Percentiles rank a stretch among this genome's conserved stretches.
These are phyloP conservation scores for Colletotrichum chlorophyti DNA, from an alignment of 2,329 filamentous ascomycete genomes.

Conservation along the genomic window DNA sequence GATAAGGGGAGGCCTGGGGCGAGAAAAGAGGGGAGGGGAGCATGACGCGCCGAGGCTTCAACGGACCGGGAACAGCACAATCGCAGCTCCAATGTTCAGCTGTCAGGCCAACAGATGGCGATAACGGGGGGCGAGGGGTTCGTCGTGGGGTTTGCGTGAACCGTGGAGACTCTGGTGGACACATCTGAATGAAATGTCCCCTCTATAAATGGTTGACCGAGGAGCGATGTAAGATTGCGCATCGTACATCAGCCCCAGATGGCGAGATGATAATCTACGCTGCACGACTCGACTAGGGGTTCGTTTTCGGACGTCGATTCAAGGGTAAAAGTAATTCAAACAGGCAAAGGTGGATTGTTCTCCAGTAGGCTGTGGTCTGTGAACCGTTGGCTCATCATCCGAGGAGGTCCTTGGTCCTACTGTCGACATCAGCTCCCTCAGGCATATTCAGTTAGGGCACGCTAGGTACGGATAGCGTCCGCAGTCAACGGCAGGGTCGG, in stretches of 20 bases:
- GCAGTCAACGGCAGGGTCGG: conserved; percentile 15
- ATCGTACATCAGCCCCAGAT: conserved; percentile 4
- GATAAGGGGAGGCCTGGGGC: background rate
- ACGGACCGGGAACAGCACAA: background rate
- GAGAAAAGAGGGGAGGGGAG: background rate
- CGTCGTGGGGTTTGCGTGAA: no score
- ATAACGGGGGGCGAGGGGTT: background rate
- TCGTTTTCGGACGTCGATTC: background rate
- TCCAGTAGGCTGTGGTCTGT: background rate
- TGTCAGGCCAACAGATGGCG: conserved; percentile 13
- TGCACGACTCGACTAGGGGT: no score
- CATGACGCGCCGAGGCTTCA: conserved; percentile 9
- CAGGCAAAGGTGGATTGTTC: no score
- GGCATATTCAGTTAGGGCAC: background rate
- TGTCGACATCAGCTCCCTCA: background rate
- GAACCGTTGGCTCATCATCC: conserved; percentile 1
- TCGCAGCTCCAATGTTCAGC: background rate
- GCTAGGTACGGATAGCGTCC: conserved; percentile 5
- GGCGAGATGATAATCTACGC: conserved; percentile 25
- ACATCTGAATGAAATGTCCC: no score
- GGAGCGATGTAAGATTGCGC: background rate
- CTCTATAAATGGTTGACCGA: no score
- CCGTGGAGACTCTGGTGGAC: no score
- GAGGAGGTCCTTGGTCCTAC: no score
- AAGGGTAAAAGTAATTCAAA: conserved; percentile 10